A percentile compares a stretch with the other conserved stretches of the same genome.
Conservation (phyloP, 139 green algal genomes). For the Astrephomene gubernaculifera region DNA sequence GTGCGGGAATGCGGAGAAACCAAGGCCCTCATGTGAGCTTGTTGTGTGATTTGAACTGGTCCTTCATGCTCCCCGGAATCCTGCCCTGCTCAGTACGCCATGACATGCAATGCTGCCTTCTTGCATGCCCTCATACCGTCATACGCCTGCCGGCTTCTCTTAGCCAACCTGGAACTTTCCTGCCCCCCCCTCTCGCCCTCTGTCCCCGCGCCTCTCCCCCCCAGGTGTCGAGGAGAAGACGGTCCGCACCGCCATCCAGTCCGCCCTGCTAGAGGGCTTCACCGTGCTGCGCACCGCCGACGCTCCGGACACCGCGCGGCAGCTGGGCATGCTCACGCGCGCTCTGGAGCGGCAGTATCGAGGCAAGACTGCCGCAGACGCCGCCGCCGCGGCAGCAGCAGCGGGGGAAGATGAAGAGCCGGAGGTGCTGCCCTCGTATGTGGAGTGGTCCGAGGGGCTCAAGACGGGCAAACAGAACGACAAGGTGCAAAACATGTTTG, state of each 20-base stretch:
- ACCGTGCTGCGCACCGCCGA: conserved; percentile 25
- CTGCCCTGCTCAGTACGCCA: too few species aligned
- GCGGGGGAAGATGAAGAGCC: neutral
- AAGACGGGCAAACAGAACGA: neutral
- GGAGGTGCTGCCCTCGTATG: conserved; percentile 1
- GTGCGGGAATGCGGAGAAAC: too few species aligned
- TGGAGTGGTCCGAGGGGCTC: conserved; percentile 27
- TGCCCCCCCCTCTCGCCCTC: too few species aligned
- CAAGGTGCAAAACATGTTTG: conserved; percentile 47
- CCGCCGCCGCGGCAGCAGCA: neutral
- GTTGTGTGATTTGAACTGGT: too few species aligned
- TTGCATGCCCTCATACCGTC: too few species aligned
- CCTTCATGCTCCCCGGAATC: too few species aligned
- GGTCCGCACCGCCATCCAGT: conserved; percentile 18
- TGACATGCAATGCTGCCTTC: too few species aligned
- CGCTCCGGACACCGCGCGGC: conserved; percentile 10
- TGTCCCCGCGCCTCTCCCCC: too few species aligned
- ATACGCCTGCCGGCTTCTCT: too few species aligned
- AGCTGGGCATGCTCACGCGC: conserved; percentile 39
- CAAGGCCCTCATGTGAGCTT: too few species aligned
- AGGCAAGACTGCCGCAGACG: neutral
- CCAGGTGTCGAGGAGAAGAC: conserved; percentile 32
- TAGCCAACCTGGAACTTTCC: too few species aligned
- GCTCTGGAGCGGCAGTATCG: conserved; percentile 30
- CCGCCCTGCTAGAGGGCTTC: conserved; percentile 49